Evolutionary conservation across 768 basidiomycete genomes (phyloP).

Genomic region (Melanogaster broomeanus): DNA sequence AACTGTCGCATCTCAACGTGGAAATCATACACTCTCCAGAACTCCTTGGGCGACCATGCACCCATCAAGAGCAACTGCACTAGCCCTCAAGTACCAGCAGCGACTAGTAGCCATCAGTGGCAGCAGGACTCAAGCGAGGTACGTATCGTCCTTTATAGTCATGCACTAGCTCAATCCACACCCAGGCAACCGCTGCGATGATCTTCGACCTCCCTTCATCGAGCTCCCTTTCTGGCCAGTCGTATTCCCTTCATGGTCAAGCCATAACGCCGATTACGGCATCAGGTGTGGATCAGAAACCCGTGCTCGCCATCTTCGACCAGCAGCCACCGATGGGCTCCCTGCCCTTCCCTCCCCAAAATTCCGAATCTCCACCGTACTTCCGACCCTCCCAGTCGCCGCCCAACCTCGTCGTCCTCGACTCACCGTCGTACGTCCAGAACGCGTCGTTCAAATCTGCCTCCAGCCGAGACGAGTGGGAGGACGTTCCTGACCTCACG

Average conservation of each 20-base stretch:
- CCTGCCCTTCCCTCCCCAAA: constrained; percentile 30
- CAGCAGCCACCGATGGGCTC: constrained; percentile 33
- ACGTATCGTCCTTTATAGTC: background rate
- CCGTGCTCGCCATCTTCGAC: constrained; percentile 3
- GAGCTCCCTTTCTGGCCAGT: constrained; percentile 6
- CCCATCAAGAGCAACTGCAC: background rate
- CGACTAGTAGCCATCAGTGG: constrained; percentile 15
- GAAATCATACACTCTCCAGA: constrained; percentile 31
- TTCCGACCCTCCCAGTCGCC: constrained; percentile 15
- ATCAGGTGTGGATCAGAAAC: constrained; percentile 10
- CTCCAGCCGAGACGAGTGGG: constrained; percentile 22
- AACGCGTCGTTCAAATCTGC: constrained; percentile 9
- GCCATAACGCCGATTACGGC: constrained; percentile 7
- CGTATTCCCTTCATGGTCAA: constrained; percentile 19
- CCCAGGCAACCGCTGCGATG: constrained; percentile 3
- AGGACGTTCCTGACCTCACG: constrained; percentile 9
- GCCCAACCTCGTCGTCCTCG: constrained; percentile 14
- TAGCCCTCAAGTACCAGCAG: background rate
- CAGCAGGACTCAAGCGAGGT: constrained; percentile 28
- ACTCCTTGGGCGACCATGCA: constrained; percentile 25
- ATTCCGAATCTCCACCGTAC: constrained; percentile 17
- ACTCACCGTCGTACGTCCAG: constrained; percentile 14
- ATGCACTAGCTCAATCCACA: constrained; percentile 9
- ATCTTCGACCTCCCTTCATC: constrained; percentile 12
- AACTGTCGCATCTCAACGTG: constrained; percentile 8